Evolutionary conservation across 2,329 filamentous ascomycete species (phyloP).

Genomic region (Colletotrichum lentis): DNA sequence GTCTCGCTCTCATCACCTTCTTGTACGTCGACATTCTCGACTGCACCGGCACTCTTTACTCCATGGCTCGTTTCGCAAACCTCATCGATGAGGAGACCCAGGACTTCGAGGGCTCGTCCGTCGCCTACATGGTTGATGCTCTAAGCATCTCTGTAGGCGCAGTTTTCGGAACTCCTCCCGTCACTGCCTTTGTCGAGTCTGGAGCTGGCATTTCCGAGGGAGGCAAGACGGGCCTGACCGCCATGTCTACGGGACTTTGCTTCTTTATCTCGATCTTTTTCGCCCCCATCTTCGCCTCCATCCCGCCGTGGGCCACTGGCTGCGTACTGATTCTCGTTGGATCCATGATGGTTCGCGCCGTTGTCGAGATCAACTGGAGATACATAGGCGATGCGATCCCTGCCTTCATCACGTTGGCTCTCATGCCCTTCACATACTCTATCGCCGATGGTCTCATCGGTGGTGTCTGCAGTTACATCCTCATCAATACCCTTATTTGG

Average conservation of each 20-base stretch:
- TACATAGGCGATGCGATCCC: constrained; percentile 86
- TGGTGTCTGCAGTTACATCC: constrained; percentile 78
- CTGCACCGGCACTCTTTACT: constrained; percentile 85
- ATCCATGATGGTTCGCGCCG: constrained; percentile 83
- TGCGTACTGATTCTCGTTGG: constrained; percentile 88
- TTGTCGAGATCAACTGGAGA: constrained; percentile 86
- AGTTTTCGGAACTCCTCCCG: constrained; percentile 78
- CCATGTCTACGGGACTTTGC: constrained; percentile 79
- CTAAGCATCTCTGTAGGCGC: constrained; percentile 80
- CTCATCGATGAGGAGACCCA: constrained; percentile 83
- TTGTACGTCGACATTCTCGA: constrained; percentile 91
- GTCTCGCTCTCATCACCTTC: constrained; percentile 85
- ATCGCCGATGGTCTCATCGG: constrained; percentile 88
- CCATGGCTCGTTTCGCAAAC: constrained; percentile 85
- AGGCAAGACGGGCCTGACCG: constrained; percentile 83
- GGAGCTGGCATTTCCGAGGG: constrained; percentile 90
- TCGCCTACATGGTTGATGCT: constrained; percentile 86
- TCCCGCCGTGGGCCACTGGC: constrained; percentile 88
- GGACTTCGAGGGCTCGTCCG: constrained; percentile 85
- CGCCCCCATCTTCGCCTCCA: constrained; percentile 88
- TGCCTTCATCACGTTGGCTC: constrained; percentile 81
- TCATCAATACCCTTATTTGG: constrained; percentile 78
- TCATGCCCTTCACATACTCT: constrained; percentile 91
- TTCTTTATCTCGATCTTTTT: constrained; percentile 92
- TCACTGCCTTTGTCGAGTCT: constrained; percentile 89